phyloP scores from a whole-genome alignment of 2,329 filamentous ascomycete species.

The Microsporum audouinii region DNA sequence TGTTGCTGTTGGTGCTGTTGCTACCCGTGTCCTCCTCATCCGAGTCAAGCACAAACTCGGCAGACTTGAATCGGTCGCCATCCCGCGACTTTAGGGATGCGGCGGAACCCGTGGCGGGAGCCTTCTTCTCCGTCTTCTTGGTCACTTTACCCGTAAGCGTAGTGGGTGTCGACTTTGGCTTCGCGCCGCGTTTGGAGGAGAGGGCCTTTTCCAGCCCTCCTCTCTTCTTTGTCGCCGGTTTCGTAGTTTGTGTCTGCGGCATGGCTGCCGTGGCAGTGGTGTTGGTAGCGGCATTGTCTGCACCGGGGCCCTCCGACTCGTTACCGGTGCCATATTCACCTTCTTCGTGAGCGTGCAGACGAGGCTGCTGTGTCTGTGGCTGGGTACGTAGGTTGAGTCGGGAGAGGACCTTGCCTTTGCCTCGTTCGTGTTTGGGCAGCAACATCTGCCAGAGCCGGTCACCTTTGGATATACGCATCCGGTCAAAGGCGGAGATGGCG shows the following conservation, averaged over 20 bases:
- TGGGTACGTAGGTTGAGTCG: slow-evolving; percentile 42
- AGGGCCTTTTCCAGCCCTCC: slow-evolving; percentile 30
- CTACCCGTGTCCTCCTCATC: slow-evolving; percentile 36
- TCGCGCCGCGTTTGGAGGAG: slow-evolving; percentile 36
- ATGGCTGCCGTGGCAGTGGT: slow-evolving; percentile 18
- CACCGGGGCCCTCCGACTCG: slow-evolving; percentile 24
- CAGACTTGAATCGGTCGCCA: slow-evolving; percentile 40
- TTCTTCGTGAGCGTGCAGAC: slow-evolving; percentile 29
- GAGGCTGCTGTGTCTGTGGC: slow-evolving; percentile 31
- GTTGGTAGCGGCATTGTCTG: slow-evolving; percentile 13
- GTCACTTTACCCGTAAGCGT: slow-evolving; percentile 34
- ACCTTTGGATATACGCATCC: slow-evolving; percentile 47
- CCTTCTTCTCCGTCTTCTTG: slow-evolving; percentile 34
- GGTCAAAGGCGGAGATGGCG: slow-evolving; percentile 52
- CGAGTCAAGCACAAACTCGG: slow-evolving; percentile 44
- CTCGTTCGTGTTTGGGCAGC: slow-evolving; percentile 48
- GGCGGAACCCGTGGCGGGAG: slow-evolving; percentile 11
- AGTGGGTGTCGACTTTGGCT: slow-evolving; percentile 31
- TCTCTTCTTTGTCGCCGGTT: slow-evolving; percentile 29
- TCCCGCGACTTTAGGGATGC: slow-evolving; percentile 22
- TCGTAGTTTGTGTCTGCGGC: slow-evolving; percentile 16
- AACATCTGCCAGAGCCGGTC: slow-evolving; percentile 54
- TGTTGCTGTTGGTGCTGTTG: slow-evolving; percentile 6
- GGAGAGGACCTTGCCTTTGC: slow-evolving; percentile 51
- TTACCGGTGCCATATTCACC: slow-evolving; percentile 27